Base-by-base conservation (phyloP, 2,329 filamentous ascomycete species). In the Acrodontium crateriforme region DNA sequence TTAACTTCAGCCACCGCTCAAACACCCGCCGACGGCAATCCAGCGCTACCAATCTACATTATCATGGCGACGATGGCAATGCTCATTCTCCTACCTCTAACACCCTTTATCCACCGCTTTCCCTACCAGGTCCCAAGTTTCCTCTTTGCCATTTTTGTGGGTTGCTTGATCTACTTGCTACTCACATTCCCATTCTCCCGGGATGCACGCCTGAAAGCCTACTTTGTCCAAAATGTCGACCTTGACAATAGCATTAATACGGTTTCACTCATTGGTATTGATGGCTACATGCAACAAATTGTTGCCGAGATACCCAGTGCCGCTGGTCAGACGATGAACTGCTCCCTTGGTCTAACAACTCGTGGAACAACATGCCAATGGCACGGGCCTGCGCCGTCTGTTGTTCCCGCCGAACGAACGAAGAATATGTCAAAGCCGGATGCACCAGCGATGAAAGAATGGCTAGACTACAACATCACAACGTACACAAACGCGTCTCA, bases 91-190 rank as follows among this genome's bases (percentile, higher is more conserved):
- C 60, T 82, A 1, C 89, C 89, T 0, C 53, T 83, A 3, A 69
- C 75, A 1, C 89, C 89, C 0, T 92, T 92, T 49, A 65, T 93
- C 21, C 85, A 95, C 51, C 77, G 87, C 23, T 72, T 89, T 38
- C 82, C 77, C 2, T 78, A 79, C 48, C 83, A 92, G 34, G 53
- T 95, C 3, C 85, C 89, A 0, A 59, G 77, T 0, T 74, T 92
- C 42, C 54, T 94, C 10, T 63, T 91, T 16, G 49, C 76, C 9
- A 59, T 93, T 6, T 81, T 84, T 36, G 46, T 71, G 14, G 80
- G 66, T 16, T 91, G 83, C 1, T 58, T 91, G 16, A 67, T 85
- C 31, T 95, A 93, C 60, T 92, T 91, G 47, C 68, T 94, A 4
- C 58, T 71, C 2, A 81, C 80, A 2, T 94, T 93, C 53, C 89